phyloP scores from a whole-genome alignment of 192 early-diverging fungal species.

The Linnemannia exigua region DNA sequence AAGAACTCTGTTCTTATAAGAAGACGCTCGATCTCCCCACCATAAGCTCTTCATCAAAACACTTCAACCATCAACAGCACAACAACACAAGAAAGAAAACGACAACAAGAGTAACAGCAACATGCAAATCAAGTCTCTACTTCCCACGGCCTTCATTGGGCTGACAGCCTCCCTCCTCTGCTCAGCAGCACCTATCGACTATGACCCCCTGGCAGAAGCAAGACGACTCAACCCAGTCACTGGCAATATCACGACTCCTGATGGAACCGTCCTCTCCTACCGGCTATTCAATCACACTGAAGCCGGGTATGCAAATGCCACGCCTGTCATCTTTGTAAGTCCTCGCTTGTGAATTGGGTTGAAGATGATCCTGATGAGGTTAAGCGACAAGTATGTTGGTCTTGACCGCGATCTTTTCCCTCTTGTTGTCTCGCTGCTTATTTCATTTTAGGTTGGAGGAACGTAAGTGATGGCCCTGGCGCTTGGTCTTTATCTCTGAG shows the following conservation, averaged over 20 bases:
- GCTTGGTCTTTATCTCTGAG: neutral
- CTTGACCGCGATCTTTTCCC: neutral
- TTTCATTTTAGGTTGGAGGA: slow-evolving; percentile 6
- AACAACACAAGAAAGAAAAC: neutral
- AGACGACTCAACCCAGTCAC: neutral
- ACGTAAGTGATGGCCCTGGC: neutral
- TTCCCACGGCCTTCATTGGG: neutral
- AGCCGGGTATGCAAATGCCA: neutral
- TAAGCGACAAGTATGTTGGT: too few species aligned
- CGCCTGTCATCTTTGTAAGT: slow-evolving; percentile 2
- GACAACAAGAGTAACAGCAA: neutral
- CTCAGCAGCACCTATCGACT: neutral
- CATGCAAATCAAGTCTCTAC: neutral
- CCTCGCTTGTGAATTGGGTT: neutral
- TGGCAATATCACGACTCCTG: slow-evolving; percentile 8
- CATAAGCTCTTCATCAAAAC: too few species aligned
- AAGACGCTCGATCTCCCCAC: too few species aligned
- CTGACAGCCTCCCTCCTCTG: neutral
- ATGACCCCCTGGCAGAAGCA: neutral
- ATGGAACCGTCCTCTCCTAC: slow-evolving; percentile 9
- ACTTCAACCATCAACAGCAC: neutral
- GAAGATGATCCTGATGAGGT: too few species aligned
- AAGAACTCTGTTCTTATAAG: neutral
- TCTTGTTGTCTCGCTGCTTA: neutral
- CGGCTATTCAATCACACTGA: neutral